Conservation (phyloP, 2,329 filamentous ascomycete genomes). For the Monosporascus ibericus region DNA sequence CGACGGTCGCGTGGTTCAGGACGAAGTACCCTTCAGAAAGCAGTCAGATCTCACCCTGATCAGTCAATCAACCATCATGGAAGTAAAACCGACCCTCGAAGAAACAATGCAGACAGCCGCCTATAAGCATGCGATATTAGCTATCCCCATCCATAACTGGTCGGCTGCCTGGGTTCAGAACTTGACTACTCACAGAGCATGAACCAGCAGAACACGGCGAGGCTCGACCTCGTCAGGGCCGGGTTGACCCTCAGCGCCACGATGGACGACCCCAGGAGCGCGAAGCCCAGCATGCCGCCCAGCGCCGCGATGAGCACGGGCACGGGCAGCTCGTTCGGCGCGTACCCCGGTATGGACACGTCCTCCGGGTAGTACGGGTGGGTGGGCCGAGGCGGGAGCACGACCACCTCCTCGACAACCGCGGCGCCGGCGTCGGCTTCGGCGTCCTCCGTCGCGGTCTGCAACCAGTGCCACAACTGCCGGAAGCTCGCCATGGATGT, state of each 20-base stretch:
- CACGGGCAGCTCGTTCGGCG: conserved; percentile 37
- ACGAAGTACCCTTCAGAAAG: conserved; percentile 62
- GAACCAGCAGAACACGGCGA: conserved; percentile 47
- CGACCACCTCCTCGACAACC: background rate
- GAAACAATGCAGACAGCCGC: conserved; percentile 66
- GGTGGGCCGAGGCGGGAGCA: conserved; percentile 9
- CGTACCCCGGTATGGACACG: conserved; percentile 37
- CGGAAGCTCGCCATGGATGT: too few relatives aligned
- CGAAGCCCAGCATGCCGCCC: conserved; percentile 28
- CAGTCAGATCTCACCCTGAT: background rate
- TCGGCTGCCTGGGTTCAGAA: background rate
- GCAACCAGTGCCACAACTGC: too few relatives aligned
- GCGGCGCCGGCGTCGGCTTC: background rate
- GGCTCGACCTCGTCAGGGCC: conserved; percentile 31
- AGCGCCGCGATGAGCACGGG: conserved; percentile 32
- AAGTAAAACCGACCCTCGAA: conserved; percentile 60
- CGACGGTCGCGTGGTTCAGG: conserved; percentile 59
- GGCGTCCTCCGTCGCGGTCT: background rate
- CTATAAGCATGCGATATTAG: conserved; percentile 26
- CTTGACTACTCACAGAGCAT: conserved; percentile 40
- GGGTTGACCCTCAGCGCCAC: conserved; percentile 26
- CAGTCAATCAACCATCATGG: too few relatives aligned
- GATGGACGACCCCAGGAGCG: conserved; percentile 27
- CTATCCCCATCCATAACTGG: background rate
- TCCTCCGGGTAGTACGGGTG: conserved; percentile 48